Conservation (phyloP, 1,284 basidiomycete genomes). For the Pseudozyma thailandica region DNA sequence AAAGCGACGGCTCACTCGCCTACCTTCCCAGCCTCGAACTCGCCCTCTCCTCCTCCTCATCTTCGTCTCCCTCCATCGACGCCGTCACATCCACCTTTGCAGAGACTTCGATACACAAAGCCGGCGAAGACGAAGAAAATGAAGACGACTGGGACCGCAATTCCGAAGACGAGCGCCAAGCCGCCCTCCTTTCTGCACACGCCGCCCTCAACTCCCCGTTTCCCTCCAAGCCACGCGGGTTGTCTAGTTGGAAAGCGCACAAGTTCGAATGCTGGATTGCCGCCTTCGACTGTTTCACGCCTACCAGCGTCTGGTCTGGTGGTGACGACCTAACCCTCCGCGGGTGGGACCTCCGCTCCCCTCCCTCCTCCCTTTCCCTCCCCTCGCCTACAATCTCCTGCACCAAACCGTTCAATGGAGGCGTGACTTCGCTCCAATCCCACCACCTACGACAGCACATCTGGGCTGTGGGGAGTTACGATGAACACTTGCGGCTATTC, state of each 20-base stretch:
- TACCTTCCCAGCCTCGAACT: constrained; percentile 49
- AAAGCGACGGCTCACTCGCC: constrained; percentile 64
- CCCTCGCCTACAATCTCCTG: constrained; percentile 77
- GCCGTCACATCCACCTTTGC: not conserved
- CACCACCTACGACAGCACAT: constrained; percentile 83
- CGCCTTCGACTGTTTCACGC: constrained; percentile 83
- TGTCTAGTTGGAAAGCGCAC: constrained; percentile 81
- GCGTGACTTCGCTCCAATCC: constrained; percentile 89
- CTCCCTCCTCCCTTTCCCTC: constrained; percentile 9
- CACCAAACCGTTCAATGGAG: constrained; percentile 82
- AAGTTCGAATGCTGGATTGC: constrained; percentile 95
- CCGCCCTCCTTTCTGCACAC: constrained; percentile 10
- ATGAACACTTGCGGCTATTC: constrained; percentile 82
- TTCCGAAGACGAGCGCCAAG: constrained; percentile 29
- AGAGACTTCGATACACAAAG: constrained; percentile 13
- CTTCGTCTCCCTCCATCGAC: constrained; percentile 1
- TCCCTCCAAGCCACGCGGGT: constrained; percentile 29
- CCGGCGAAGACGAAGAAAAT: constrained; percentile 11
- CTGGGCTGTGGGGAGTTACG: constrained; percentile 93
- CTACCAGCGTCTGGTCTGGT: constrained; percentile 80
- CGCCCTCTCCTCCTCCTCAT: constrained; percentile 9
- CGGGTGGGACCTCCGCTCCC: constrained; percentile 80
- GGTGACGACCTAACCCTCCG: constrained; percentile 93
- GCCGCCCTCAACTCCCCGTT: constrained; percentile 21
- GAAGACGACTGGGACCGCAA: constrained; percentile 38